These are phyloP conservation scores for Carex cristatella DNA, from an alignment of 176 grass and related monocot genomes.

Conservation along the genomic window DNA sequence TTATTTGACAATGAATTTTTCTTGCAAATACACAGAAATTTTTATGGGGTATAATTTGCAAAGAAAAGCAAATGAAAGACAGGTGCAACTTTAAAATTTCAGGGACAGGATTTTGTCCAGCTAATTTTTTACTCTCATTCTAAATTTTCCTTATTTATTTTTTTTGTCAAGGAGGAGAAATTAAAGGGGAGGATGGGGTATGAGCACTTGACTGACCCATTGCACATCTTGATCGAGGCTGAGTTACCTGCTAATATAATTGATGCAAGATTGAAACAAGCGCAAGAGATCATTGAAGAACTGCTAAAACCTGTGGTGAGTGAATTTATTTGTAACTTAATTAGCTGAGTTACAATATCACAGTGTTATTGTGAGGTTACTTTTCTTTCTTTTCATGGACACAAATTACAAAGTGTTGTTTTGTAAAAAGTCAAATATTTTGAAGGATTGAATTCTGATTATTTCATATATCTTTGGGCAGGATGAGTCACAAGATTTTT, in stretches of 20 bases:
- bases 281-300: conserved; percentile 77
- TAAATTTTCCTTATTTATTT: background rate
- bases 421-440: background rate
- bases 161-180: conserved; percentile 53
- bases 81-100: background rate
- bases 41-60: background rate
- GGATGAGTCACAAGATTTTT: conserved; percentile 93
- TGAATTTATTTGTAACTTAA: conserved; percentile 1
- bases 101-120: background rate
- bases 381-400: background rate
- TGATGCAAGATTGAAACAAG: conserved; percentile 62
- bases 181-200: conserved; percentile 80
- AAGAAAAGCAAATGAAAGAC: background rate
- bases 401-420: background rate
- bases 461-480: conserved; percentile 25
- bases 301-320: conserved; percentile 72
- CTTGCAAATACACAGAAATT: background rate
- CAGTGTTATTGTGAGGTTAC: background rate
- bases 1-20: background rate
- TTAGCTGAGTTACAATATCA: background rate
- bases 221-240: conserved; percentile 83
- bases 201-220: conserved; percentile 76
- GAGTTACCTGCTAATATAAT: conserved; percentile 71
- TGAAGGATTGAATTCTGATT: background rate
- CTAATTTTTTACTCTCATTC: background rate